A percentile compares a stretch with the other conserved stretches of the same genome.
Evolutionary conservation across 2,329 filamentous ascomycete genomes (phyloP).

Genomic region (Monascus ruber): DNA sequence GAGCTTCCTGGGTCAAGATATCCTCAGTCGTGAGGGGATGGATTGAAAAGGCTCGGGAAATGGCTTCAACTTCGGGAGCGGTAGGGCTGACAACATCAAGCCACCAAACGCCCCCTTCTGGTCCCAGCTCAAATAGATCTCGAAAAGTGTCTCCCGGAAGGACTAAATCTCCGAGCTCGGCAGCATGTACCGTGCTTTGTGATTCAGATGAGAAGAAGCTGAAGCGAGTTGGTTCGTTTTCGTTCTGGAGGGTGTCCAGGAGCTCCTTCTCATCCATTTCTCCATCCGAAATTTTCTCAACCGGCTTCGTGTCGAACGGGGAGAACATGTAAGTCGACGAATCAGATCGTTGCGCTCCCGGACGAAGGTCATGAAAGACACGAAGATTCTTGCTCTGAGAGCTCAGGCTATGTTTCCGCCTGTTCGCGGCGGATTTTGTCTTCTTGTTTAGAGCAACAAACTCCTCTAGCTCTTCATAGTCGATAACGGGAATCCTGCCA

Average conservation of each 20-base stretch:
- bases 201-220: slow-evolving; percentile 95
- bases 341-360: slow-evolving; percentile 23
- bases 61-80: slow-evolving; percentile 73
- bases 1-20: slow-evolving; percentile 86
- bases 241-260: slow-evolving; percentile 27
- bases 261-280: slow-evolving; percentile 22
- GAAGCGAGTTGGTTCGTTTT: slow-evolving; percentile 64
- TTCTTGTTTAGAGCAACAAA: slow-evolving; percentile 57
- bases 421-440: slow-evolving; percentile 33
- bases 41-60: slow-evolving; percentile 90
- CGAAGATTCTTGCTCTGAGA: slow-evolving; percentile 40
- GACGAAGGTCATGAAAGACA: slow-evolving; percentile 52
- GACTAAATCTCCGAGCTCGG: slow-evolving; percentile 76
- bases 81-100: slow-evolving; percentile 85
- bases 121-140: slow-evolving; percentile 65
- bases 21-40: slow-evolving; percentile 94
- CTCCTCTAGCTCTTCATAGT: slow-evolving; percentile 88
- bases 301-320: slow-evolving; percentile 11
- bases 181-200: slow-evolving; percentile 84
- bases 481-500: slow-evolving; percentile 70
- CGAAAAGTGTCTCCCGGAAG: slow-evolving; percentile 83
- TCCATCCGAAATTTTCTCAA: slow-evolving; percentile 24
- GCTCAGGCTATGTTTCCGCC: slow-evolving; percentile 36
- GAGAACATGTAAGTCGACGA: slow-evolving; percentile 15
- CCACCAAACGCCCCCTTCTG: slow-evolving; percentile 89